These are phyloP conservation scores for Solanum dulcamara DNA, from an alignment of 257 asterid genomes.

Conservation along the genomic window DNA sequence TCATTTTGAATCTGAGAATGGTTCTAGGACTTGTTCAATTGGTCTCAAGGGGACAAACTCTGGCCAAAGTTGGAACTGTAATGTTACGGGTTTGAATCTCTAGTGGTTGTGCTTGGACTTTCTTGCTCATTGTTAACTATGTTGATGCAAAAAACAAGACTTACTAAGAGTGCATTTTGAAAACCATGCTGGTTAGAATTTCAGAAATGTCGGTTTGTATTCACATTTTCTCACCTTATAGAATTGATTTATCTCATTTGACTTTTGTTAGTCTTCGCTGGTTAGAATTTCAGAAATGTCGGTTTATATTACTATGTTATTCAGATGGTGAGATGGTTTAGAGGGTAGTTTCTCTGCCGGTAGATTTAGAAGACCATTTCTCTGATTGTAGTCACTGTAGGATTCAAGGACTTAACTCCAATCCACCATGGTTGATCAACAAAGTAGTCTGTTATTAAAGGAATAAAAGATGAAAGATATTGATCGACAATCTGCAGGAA, in stretches of 20 bases:
- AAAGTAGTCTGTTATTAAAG: background rate
- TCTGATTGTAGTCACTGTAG: background rate
- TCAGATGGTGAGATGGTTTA: background rate
- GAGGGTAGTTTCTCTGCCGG: background rate
- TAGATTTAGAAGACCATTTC: background rate
- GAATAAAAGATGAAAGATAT: background rate
- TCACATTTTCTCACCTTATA: background rate
- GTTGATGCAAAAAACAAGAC: background rate
- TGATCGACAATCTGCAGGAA: background rate
- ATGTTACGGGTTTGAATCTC: background rate
- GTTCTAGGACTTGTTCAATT: background rate
- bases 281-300: background rate
- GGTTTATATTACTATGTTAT: no score
- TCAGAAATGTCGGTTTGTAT: no score
- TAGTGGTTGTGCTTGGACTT: background rate
- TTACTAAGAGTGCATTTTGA: background rate
- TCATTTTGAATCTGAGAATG: background rate
- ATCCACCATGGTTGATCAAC: background rate
- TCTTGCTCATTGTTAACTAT: background rate
- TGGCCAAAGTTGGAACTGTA: background rate
- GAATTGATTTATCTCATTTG: background rate
- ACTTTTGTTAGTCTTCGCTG: background rate
- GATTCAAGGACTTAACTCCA: background rate
- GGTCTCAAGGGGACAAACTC: background rate
- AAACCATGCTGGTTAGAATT: background rate